Base-by-base conservation (phyloP, 805 yeast species). In the Sungouiella thailandica region DNA sequence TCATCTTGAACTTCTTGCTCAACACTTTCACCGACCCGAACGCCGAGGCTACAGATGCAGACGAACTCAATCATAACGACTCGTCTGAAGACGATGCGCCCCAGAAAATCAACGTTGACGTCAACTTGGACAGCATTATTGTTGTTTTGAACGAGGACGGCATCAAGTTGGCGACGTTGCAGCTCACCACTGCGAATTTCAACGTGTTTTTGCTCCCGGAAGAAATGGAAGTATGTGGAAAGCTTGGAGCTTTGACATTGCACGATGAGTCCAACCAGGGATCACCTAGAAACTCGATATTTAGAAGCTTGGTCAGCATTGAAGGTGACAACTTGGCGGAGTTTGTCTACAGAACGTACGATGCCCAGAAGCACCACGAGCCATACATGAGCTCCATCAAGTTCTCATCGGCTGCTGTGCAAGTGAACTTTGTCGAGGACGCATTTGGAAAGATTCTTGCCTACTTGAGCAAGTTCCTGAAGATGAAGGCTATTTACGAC, bases 401-500 rank as follows among this genome's bases (percentile, higher is more conserved):
- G 30, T 76, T 86, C 53, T 72, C 76, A 13, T 76, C 94, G 0
- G 94, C 95, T 0, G 77, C 96, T 0, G 63, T 86, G 45, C 76
- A 74, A 37, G 58, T 93, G 4, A 83, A 80, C 53, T 84, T 89
- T 52, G 79, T 87, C 13, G 96, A 90, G 47, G 83, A 78, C 39
- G 83, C 97, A 0, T 70, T 88, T 37, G 70, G 78, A 22, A 73
- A 80, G 43, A 72, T 94, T 8, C 50, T 82, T 19, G 66, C 72
- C 8, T 90, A 78, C 48, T 62, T 87, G 47, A 76, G 76, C 43
- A 83, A 82, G 46, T 84, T 94, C 50, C 81, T 78, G 38, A 74
- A 74, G 46, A 86, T 90, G 95, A 93, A 93, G 57, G 76, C 74
- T 4, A 68, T 89, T n/a, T 94, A 84, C 56, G 98, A 93, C 50